Base-by-base conservation (phyloP, 257 asterid species). In the Verbascum thapsus region DNA sequence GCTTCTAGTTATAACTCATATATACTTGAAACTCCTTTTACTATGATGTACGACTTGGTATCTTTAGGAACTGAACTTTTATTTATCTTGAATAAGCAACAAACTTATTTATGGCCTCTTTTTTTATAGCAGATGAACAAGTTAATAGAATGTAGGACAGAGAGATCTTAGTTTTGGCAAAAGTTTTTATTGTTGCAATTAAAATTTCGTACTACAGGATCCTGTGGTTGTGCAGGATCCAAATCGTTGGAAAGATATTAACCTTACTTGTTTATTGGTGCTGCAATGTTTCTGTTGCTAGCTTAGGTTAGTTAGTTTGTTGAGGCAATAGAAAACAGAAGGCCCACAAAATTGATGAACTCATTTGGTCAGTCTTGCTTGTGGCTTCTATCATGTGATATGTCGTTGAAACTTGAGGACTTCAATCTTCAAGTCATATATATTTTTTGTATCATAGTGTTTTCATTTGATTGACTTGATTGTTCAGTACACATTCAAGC, bases 351-450 rank as follows among this genome's bases (percentile, higher is more conserved):
- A 34, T 35, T 32, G 16, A 11, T 32, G 54, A 34, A 42, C 42
- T 13, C 50, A 15, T 16, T 5, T 44, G 0, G 2, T 35, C 15
- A 8, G 15, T 50, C 37, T 40, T 50, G 35, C 49, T 37, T 51
- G 50, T 52, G 74, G 38, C 39, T n/a, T 40, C 23, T 39, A 50
- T 58, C 42, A 32, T 10, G n/a, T 13, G 8, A 12, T n/a, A n/a
- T n/a, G n/a, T n/a, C n/a, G 54, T 55, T 37, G 30, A 7, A 35
- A 10, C 8, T 59, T 3, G 17, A 45, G 40, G 16, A 30, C 20
- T 12, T 41, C 22, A 35, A 32, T 53, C 30, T 45, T 38, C 15
- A 39, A 38, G 23, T 65, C 13, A 6, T 37, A 8, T 41, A 10
- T 34, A 6, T 18, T 8, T 11, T 39, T 56, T 12, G 4, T 18